phyloP scores from a whole-genome alignment of 345 rosid species.

The Brassica incana region DNA sequence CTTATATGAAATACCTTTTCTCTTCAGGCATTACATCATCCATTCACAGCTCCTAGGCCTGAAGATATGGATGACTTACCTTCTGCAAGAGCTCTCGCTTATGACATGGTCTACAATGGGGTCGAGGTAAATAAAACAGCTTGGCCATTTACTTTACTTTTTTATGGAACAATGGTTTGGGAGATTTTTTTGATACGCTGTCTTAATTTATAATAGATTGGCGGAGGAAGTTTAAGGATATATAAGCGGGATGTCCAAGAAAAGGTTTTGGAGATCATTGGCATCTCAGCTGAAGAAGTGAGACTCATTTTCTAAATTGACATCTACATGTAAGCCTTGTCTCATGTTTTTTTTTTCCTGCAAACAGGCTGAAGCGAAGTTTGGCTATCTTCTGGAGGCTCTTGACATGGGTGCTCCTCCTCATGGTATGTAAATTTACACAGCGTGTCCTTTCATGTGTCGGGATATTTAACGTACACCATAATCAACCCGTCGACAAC shows the following conservation, averaged over 20 bases:
- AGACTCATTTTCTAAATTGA: conserved; percentile 24
- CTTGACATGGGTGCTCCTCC: conserved; percentile 99
- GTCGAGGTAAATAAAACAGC: conserved; percentile 63
- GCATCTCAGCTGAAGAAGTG: conserved; percentile 78
- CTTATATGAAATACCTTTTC: conserved; percentile 8
- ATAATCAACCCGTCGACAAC: background rate
- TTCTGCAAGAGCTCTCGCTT: conserved; percentile 91
- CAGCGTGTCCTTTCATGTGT: background rate
- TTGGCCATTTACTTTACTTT: conserved; percentile 5
- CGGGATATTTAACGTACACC: background rate
- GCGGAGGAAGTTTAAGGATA: conserved; percentile 98
- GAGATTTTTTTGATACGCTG: conserved; percentile 15
- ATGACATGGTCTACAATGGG: conserved; percentile 98
- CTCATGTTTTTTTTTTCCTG: background rate
- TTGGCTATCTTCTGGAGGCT: conserved; percentile 95
- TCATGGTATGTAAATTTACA: background rate
- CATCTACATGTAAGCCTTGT: conserved; percentile 13
- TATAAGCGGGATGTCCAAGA: conserved; percentile 84
- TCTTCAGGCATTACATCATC: conserved; percentile 90
- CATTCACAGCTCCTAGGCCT: conserved; percentile 94
- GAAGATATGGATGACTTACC: conserved; percentile 84
- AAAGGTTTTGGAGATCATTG: conserved; percentile 80
- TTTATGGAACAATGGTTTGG: conserved; percentile 45
- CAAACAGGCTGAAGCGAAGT: conserved; percentile 85
- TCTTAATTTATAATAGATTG: conserved; percentile 61